Percentiles rank a stretch among this genome's conserved stretches.
Evolutionary conservation across 1,284 basidiomycete genomes (phyloP).

Genomic region (Ganoderma lucidum): DNA sequence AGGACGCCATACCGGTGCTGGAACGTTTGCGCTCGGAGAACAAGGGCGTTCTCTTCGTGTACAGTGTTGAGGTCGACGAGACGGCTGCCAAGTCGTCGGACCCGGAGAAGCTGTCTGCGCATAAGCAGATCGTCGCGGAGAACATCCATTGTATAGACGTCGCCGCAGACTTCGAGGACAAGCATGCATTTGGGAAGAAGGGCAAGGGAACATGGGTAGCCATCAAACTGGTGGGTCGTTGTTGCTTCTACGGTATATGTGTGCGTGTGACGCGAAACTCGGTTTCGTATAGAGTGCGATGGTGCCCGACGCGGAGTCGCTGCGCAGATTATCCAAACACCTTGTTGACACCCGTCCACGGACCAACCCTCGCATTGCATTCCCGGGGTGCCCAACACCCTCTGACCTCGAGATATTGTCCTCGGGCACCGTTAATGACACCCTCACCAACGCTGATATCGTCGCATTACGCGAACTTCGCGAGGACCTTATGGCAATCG

Average conservation of each 20-base stretch:
- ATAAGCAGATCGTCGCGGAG: conserved; percentile 75
- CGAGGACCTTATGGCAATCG: conserved; percentile 63
- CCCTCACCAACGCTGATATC: conserved; percentile 64
- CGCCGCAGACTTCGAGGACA: conserved; percentile 82
- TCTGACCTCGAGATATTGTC: conserved; percentile 59
- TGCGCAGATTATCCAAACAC: conserved; percentile 63
- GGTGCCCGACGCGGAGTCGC: conserved; percentile 61
- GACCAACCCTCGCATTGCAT: conserved; percentile 53
- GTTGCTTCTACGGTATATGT: not conserved
- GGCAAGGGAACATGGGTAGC: conserved; percentile 75
- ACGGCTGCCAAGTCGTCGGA: conserved; percentile 37
- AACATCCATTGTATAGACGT: conserved; percentile 79
- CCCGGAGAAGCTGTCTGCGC: conserved; percentile 37
- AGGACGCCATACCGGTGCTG: conserved; percentile 73
- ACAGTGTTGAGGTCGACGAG: conserved; percentile 87
- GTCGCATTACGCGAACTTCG: conserved; percentile 68
- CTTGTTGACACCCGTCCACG: conserved; percentile 52
- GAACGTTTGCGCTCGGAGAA: conserved; percentile 69
- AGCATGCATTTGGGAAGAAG: conserved; percentile 43
- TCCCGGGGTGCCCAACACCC: conserved; percentile 66
- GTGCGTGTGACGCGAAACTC: not conserved
- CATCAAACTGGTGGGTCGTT: conserved; percentile 68
- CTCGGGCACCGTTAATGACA: conserved; percentile 23
- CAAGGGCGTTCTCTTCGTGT: conserved; percentile 84
- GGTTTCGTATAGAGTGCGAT: conserved; percentile 60